Percentiles rank a stretch among this genome's conserved stretches.
Conservation (phyloP, 75 land plant species). For the Pinus tabuliformis region DNA sequence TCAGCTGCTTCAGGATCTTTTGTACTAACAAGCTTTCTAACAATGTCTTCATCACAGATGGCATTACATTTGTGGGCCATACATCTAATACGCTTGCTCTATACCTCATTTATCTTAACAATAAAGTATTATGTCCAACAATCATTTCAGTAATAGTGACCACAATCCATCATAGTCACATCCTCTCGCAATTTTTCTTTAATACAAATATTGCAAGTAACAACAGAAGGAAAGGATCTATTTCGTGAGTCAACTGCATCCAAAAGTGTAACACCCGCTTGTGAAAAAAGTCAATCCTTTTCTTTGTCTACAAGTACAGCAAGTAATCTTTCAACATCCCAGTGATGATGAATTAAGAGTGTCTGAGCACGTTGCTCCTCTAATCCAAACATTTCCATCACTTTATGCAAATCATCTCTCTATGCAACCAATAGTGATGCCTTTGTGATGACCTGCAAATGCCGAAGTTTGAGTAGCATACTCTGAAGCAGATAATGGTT, state of each 20-base stretch:
- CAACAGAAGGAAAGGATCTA: constrained; percentile 11
- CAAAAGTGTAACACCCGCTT: constrained; percentile 67
- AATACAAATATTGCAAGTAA: constrained; percentile 70
- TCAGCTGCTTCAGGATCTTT: constrained; percentile 55
- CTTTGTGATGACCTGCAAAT: constrained; percentile 88
- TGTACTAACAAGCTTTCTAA: constrained; percentile 57
- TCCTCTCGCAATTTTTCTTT: constrained; percentile 40
- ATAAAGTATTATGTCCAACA: constrained; percentile 87
- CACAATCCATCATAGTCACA: constrained; percentile 64
- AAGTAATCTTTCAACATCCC: constrained; percentile 93
- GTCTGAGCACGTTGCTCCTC: constrained; percentile 82
- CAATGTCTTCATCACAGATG: constrained; percentile 80
- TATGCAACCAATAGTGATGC: constrained; percentile 81
- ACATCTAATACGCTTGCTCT: constrained; percentile 77
- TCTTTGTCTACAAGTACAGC: constrained; percentile 87
- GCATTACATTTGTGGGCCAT: constrained; percentile 85
- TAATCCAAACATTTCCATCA: constrained; percentile 71
- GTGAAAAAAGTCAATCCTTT: constrained; percentile 49
- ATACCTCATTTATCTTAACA: constrained; percentile 84
- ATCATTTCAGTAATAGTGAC: constrained; percentile 72
- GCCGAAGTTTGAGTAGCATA: too few species aligned
- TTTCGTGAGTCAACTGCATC: constrained; percentile 11
- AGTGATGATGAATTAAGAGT: constrained; percentile 79
- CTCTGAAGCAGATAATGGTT: too few species aligned
- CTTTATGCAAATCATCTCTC: constrained; percentile 70